Evolutionary conservation across 2,329 filamentous ascomycete species (phyloP), one percentile per base, ranked within the genome.

Genomic region (Paecilomyces formosus): DNA sequence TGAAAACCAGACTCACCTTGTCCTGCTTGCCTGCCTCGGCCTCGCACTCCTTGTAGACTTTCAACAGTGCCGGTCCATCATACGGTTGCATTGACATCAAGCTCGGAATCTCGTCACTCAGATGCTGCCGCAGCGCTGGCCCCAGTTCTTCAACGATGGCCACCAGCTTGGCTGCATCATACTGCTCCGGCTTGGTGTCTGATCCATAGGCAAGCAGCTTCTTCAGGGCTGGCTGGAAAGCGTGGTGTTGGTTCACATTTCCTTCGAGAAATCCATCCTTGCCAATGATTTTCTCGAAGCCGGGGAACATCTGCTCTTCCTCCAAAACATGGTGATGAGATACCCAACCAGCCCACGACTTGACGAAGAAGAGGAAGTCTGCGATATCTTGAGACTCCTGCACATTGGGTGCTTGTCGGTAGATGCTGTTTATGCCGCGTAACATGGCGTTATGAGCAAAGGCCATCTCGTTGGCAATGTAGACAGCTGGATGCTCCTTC

Each of bases 401-500:
- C 11, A 55, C 54, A 28, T 55, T 18, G 30, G 54, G 28, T 22
- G 54, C 54, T 28, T 55, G 54, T 22, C n/a, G 39, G 54, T 55
- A 55, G 54, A 55, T 55, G 54, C 33, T 50, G 54, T 55, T 55
- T 3, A 55, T 12, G 54, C 54, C 54, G 39, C 54, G 54, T 12
- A 55, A 31, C 33, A 55, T 55, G 54, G 54, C n/a, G 54, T 55
- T 55, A 33, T 55, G 54, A 33, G 54, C 39, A 30, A 45, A 55
- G 39, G 54, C 54, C 54, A 55, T 55, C 12, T 45, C 33, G 54
- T 50, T 45, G 9, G 54, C 31, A 30, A 55, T 55, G 54, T 55
- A 50, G 54, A 55, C 26, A 33, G 33, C 31, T 49, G 54, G 39
- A 18, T 55, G 54, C n/a, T 28, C n/a, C 2, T 26, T 54, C 52